Evolutionary conservation across 495 filamentous ascomycete genomes (phyloP), one percentile per base, ranked within the genome.

Genomic region (Penicilliopsis zonata): DNA sequence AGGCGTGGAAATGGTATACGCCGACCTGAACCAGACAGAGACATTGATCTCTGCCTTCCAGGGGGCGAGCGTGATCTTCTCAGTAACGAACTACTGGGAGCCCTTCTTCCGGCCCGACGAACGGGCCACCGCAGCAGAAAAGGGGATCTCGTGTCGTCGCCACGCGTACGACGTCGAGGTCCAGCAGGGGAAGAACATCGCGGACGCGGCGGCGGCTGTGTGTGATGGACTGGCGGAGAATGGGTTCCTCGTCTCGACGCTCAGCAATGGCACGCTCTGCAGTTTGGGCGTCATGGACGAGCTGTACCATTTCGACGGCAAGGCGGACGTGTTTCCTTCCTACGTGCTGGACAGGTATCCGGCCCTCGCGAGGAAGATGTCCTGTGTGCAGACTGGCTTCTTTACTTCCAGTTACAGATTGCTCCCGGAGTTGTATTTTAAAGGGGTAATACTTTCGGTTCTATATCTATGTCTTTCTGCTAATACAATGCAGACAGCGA

Each of bases 41-140:
- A 46, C 44, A 16, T 55, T 72, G 9, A 36, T 51, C 33, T 9
- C 37, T 8, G 67, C 61, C 15, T 65, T 70, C 42, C 9, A 28
- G 5, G 59, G 57, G 33, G 60, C 65, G 18, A 63, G 51, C 41
- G 31, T 60, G 33, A 67, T 70, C 39, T 68, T 66, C 54, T 51
- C 46, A 46, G 57, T 66, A 28, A 72, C 67, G 5, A 55, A 70
- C 34, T 73, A 63, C 47, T 72, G 60, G 59, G 60, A 63, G 5
- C 35, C 51, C 3, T 55, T 60, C 44, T 49, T 49, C 31, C 52
- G 56, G 17, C 24, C 36, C 10, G 46, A 43, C 29, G 36, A 28
- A 20, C 46, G 46, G 1, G 24, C 30, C 8, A 31, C 35, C 13
- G 42, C 46, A 26, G 40, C 13, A 8, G 22, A 40, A 13, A 13